Base-by-base conservation (phyloP, 495 filamentous ascomycete species). In the Hypoxylon rickii region DNA sequence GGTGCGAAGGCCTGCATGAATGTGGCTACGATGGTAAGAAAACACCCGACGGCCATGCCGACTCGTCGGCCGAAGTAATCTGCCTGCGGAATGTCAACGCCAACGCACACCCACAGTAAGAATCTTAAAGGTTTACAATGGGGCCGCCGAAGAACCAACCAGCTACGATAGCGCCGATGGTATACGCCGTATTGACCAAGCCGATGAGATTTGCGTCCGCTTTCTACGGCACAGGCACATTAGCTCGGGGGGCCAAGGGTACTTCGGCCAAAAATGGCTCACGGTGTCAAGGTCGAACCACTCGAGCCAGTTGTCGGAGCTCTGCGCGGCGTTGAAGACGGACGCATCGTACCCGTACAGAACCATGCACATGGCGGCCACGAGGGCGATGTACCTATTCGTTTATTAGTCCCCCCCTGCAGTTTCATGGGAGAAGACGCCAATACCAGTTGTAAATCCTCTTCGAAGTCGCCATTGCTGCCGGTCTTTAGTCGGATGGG, bases 271-370 rank as follows among this genome's bases (percentile, higher is more conserved):
- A n/a, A n/a, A n/a, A n/a, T n/a, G n/a, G 51, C 71, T 55, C 26
- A 71, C 76, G 3, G 79, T 76, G 19, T 83, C 47, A 49, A 71
- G 68, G 37, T 82, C 72, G 67, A 87, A 86, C 64, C 74, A 86
- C 12, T 73, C 75, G 5, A 79, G 66, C 83, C 83, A 86, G 57
- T 84, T 80, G 6, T 75, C 64, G 6, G 79, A 83, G 19, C 77
- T 79, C 59, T 84, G 83, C 15, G 85, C 79, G 17, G 82, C 82
- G 64, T 86, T 86, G 73, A 77, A 87, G 7, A 86, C 82, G 1
- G 82, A 84, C 19, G 83, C 82, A 76, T 87, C 83, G 54, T 85
- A 87, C 8, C 84, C 83, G 61, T 85, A 87, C 12, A 87, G 70
- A 12, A 85, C 82, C 84, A 87, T 87, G 63, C 83, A 86, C 67